Base-by-base conservation (phyloP, 441 rosid genomes). In the Erodium chrysanthum region DNA sequence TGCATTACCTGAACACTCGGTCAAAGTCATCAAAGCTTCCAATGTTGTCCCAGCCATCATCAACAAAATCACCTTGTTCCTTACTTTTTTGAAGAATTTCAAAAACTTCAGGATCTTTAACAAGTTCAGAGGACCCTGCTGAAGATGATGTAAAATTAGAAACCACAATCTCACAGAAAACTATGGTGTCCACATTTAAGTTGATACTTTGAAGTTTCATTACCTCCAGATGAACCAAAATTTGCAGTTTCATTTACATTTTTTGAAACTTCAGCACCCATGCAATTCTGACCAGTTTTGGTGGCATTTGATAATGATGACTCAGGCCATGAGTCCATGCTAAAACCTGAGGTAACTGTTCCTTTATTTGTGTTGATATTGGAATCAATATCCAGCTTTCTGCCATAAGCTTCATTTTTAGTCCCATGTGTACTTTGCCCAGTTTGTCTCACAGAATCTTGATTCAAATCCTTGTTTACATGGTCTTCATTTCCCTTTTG, bases 21-120 rank as follows among this genome's bases (percentile, higher is more conserved):
- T 92, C 93, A 74, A 92, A 92, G 76, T 92, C 99, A 76, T 90
- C 97, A 79, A 95, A 95, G 78, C 98, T 90, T 81, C 97, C 92
- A 69, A 94, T 86, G 82, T 82, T 87, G 71, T 78, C 98, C 99
- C 99, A 95, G 72, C 89, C 82, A 67, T 84, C 88, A 76, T 92
- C 95, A 74, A 82, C 86, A 82, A 90, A 87, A 78, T 85, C 93
- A 77, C 83, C 84, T 74, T 86, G 93, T 67, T 82, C 96, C 77
- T 86, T 81, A 74, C 78, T 79, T 80, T 77, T 50, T 61, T 70
- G 74, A 31, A 81, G 61, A 78, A 77, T 83, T 83, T 80, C 89
- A 75, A 82, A 87, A 75, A 66, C 64, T 76, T 82, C 83, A 65
- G 80, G 65, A 71, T 84, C 90, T 76, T 85, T 82, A 73, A 80